Percentiles rank a stretch among this genome's conserved stretches.
Evolutionary conservation across 306 rosid genomes (phyloP).

Genomic region (Malus sieversii): DNA sequence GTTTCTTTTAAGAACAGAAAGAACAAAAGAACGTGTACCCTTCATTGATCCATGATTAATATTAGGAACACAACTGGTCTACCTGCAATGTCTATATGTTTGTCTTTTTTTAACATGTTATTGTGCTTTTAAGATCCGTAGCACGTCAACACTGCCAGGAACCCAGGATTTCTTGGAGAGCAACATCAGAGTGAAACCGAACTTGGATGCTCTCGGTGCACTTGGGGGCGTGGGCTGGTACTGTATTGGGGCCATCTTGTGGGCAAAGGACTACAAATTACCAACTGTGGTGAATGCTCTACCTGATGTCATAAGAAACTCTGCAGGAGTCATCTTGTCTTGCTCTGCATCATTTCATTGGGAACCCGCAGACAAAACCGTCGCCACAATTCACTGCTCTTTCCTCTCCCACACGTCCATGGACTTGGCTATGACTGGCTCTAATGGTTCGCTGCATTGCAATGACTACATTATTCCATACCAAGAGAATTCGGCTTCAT

Average conservation of each 20-base stretch:
- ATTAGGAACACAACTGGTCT: too few relatives aligned
- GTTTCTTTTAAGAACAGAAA: too few relatives aligned
- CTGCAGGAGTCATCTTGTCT: conserved; percentile 55
- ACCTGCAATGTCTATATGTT: too few relatives aligned
- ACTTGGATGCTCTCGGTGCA: conserved; percentile 64
- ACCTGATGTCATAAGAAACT: conserved; percentile 39
- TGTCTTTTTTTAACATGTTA: background rate
- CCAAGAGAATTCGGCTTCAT: conserved; percentile 42
- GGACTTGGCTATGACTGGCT: conserved; percentile 50
- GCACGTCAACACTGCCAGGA: conserved; percentile 47
- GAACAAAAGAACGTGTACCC: too few relatives aligned
- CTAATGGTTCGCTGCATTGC: conserved; percentile 48
- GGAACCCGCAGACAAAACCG: conserved; percentile 32
- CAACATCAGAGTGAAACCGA: conserved; percentile 58
- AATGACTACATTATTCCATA: conserved; percentile 60
- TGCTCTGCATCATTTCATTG: conserved; percentile 51
- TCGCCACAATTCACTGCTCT: conserved; percentile 62
- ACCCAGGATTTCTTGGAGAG: conserved; percentile 39
- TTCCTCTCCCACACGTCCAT: conserved; percentile 56
- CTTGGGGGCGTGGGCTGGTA: conserved; percentile 75
- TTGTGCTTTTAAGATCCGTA: conserved; percentile 41
- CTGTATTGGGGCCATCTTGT: conserved; percentile 63
- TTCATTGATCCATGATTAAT: too few relatives aligned
- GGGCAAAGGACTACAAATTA: conserved; percentile 57
- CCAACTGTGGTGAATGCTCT: conserved; percentile 49